Conservation (phyloP, 78 protist species). For the slime mould (Dictyostelium discoideum) region DNA sequence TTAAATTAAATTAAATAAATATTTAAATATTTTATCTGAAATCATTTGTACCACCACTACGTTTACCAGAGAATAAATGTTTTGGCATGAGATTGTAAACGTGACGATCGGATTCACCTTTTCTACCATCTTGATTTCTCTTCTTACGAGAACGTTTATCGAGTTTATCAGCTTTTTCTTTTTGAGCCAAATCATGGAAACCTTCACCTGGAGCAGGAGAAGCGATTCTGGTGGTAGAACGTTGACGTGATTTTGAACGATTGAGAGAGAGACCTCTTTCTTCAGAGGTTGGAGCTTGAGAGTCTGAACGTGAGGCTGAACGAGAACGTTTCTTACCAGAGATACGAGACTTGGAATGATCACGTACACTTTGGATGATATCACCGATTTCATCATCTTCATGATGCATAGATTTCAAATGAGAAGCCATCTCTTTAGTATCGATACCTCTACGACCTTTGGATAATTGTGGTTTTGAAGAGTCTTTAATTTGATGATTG, state of each 20-base stretch:
- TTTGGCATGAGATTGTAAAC: slow-evolving; percentile 91
- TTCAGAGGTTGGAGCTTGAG: neutral
- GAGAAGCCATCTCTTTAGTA: neutral
- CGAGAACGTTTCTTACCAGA: slow-evolving; percentile 45
- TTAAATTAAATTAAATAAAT: neutral
- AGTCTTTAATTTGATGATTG: slow-evolving; percentile 15
- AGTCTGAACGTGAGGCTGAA: slow-evolving; percentile 3
- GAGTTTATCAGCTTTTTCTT: slow-evolving; percentile 16
- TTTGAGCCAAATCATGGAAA: slow-evolving; percentile 13
- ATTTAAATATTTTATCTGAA: slow-evolving; percentile 87
- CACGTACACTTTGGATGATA: slow-evolving; percentile 10
- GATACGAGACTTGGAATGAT: slow-evolving; percentile 19
- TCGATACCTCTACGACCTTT: neutral
- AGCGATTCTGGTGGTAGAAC: slow-evolving; percentile 13
- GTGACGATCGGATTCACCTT: slow-evolving; percentile 95
- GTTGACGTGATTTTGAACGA: slow-evolving; percentile 61
- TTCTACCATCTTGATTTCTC: slow-evolving; percentile 45
- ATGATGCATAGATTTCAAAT: slow-evolving; percentile 10
- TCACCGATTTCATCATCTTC: slow-evolving; percentile 43
- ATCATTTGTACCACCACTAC: slow-evolving; percentile 91
- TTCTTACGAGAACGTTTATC: slow-evolving; percentile 35
- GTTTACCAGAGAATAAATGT: slow-evolving; percentile 97
- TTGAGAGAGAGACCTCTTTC: slow-evolving; percentile 31
- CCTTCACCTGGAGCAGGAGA: slow-evolving; percentile 71
- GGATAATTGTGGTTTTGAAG: slow-evolving; percentile 22